Conservation (phyloP, 2,329 filamentous ascomycete genomes). For the Monosporascus sp. region DNA sequence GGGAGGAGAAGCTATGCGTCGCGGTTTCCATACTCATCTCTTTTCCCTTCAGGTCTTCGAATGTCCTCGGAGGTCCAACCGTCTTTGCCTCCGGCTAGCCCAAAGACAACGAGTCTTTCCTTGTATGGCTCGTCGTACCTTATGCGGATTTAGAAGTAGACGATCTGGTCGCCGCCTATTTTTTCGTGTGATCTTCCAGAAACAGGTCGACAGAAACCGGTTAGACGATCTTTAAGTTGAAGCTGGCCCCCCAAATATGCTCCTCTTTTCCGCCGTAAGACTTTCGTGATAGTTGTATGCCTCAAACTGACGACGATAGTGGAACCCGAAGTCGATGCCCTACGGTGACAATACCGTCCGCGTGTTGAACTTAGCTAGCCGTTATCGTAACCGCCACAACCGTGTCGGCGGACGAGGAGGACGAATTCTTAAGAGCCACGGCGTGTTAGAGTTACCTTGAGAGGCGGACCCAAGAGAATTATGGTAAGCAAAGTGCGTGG, state of each 20-base stretch:
- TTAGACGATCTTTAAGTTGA: not conserved
- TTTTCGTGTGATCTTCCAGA: not conserved
- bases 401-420: not conserved
- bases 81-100: not conserved
- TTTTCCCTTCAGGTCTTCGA: not conserved
- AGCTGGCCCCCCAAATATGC: too few species aligned
- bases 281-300: not conserved
- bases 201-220: not conserved
- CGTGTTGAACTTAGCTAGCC: conserved; percentile 1
- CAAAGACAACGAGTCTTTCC: not conserved
- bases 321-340: not conserved
- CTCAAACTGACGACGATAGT: not conserved
- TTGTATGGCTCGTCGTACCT: not conserved
- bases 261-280: too few species aligned
- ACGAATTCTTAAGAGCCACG: not conserved
- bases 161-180: too few species aligned
- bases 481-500: conserved; percentile 23
- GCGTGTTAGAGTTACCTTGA: conserved; percentile 10
- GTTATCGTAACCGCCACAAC: conserved; percentile 3
- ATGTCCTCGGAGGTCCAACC: not conserved
- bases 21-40: conserved; percentile 22
- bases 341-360: not conserved
- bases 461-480: conserved; percentile 18
- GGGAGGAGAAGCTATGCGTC: conserved; percentile 56
- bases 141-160: not conserved